A percentile compares a stretch with the other conserved stretches of the same genome.
Evolutionary conservation across 495 filamentous ascomycete species (phyloP).

Genomic region (Stereocaulon alpinum): DNA sequence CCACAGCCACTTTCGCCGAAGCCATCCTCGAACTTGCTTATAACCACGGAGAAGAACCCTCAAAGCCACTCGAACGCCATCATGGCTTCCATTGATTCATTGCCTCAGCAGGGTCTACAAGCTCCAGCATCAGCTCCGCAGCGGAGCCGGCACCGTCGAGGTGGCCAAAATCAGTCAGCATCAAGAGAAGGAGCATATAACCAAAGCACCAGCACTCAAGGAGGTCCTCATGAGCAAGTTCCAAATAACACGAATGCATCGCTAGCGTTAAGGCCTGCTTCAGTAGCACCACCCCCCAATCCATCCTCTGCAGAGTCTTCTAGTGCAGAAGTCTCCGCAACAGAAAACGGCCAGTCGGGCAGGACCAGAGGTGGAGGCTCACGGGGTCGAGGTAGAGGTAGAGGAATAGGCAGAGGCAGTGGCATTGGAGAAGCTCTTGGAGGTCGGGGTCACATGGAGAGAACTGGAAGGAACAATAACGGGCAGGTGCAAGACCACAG

Average conservation of each 20-base stretch:
- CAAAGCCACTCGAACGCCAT: neutral
- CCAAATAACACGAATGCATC: neutral
- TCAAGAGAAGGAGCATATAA: neutral
- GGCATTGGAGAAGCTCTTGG: constrained; percentile 1
- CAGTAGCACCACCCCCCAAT: constrained; percentile 12
- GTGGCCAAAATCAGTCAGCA: neutral
- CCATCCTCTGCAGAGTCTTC: constrained; percentile 13
- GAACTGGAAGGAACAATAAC: neutral
- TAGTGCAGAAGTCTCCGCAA: constrained; percentile 14
- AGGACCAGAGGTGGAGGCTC: constrained; percentile 5
- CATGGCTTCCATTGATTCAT: constrained; percentile 12
- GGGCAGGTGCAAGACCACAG: neutral
- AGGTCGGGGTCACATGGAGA: neutral
- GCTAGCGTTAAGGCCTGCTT: constrained; percentile 16
- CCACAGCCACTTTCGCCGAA: neutral
- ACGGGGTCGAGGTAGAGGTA: constrained; percentile 9
- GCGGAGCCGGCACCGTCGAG: neutral
- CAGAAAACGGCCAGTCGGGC: constrained; percentile 6
- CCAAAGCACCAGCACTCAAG: neutral
- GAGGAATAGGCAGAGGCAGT: constrained; percentile 1
- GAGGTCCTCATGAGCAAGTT: neutral
- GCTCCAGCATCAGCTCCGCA: neutral
- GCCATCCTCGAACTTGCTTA: no score
- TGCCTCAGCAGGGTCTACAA: neutral
- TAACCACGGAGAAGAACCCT: no score